These are phyloP conservation scores for Toxicodendron radicans DNA, from an alignment of 345 rosid genomes.

Conservation along the genomic window DNA sequence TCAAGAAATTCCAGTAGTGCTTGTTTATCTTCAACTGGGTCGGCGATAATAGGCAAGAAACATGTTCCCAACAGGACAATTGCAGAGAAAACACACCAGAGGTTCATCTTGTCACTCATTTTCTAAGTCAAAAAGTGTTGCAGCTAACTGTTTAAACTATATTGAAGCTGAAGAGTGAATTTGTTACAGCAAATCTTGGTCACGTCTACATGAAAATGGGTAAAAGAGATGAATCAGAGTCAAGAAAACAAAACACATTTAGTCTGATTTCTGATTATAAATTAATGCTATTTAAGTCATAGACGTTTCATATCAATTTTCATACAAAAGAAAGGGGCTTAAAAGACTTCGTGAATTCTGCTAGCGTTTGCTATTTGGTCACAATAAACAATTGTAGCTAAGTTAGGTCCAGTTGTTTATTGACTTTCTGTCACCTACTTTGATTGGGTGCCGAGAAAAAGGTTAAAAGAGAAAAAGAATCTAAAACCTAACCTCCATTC, in stretches of 20 bases:
- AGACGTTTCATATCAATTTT: not conserved
- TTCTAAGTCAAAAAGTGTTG: slow-evolving; percentile 9
- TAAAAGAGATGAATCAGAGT: slow-evolving; percentile 9
- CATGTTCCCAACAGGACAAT: slow-evolving; percentile 38
- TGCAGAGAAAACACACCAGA: slow-evolving; percentile 32
- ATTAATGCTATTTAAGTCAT: slow-evolving; percentile 1
- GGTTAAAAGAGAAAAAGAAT: not conserved
- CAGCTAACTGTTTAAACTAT: not conserved
- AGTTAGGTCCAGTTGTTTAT: slow-evolving; percentile 27
- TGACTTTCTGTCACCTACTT: slow-evolving; percentile 33
- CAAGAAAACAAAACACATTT: slow-evolving; percentile 13
- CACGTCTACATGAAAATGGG: slow-evolving; percentile 20
- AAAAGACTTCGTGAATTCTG: not conserved
- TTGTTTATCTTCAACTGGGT: slow-evolving; percentile 62
- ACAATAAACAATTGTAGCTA: slow-evolving; percentile 23
- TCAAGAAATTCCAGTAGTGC: slow-evolving; percentile 71
- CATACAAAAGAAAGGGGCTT: not conserved
- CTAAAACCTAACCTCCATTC: not conserved
- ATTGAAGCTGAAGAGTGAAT: slow-evolving; percentile 4
- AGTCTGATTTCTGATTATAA: not conserved
- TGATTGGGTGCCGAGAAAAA: slow-evolving; percentile 29
- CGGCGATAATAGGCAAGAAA: slow-evolving; percentile 35
- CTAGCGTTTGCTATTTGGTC: slow-evolving; percentile 16
- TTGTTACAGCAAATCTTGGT: slow-evolving; percentile 24
- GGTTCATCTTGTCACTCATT: slow-evolving; percentile 30